phyloP scores from a whole-genome alignment of 148 eudicot genomes.

The Hydrangea macrophylla region DNA sequence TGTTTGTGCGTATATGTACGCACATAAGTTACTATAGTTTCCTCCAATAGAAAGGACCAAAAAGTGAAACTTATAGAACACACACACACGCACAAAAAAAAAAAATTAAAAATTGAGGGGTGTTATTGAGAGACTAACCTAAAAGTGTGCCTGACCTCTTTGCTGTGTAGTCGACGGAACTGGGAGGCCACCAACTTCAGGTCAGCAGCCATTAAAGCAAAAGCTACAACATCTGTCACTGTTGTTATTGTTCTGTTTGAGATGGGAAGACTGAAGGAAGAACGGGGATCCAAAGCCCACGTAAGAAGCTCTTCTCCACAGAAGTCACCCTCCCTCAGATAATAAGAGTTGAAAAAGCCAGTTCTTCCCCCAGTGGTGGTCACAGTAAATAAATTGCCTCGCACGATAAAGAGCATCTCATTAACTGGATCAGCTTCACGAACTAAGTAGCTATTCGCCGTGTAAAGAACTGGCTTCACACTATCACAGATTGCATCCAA shows the following conservation, averaged over 20 bases:
- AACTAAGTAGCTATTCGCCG: slow-evolving; percentile 49
- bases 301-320: slow-evolving; percentile 83
- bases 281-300: slow-evolving; percentile 70
- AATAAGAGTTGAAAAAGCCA: slow-evolving; percentile 54
- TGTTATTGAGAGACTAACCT: slow-evolving; percentile 26
- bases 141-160: slow-evolving; percentile 62
- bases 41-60: background rate
- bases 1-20: too few species aligned
- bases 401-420: slow-evolving; percentile 69
- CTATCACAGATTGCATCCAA: slow-evolving; percentile 66
- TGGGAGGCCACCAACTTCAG: slow-evolving; percentile 66
- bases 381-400: slow-evolving; percentile 50
- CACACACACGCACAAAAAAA: background rate
- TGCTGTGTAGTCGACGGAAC: slow-evolving; percentile 66
- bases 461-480: slow-evolving; percentile 62
- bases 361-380: slow-evolving; percentile 83
- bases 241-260: slow-evolving; percentile 65
- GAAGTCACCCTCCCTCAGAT: slow-evolving; percentile 57
- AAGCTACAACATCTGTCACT: slow-evolving; percentile 64
- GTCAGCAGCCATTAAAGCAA: slow-evolving; percentile 57
- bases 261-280: slow-evolving; percentile 53
- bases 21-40: too few species aligned
- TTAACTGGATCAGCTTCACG: slow-evolving; percentile 78
- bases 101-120: too few species aligned
- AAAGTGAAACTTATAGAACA: background rate